Percentiles rank a stretch among this genome's conserved stretches.
phyloP scores from a whole-genome alignment of 208 protist genomes.

The Wallacemonas sp. region DNA sequence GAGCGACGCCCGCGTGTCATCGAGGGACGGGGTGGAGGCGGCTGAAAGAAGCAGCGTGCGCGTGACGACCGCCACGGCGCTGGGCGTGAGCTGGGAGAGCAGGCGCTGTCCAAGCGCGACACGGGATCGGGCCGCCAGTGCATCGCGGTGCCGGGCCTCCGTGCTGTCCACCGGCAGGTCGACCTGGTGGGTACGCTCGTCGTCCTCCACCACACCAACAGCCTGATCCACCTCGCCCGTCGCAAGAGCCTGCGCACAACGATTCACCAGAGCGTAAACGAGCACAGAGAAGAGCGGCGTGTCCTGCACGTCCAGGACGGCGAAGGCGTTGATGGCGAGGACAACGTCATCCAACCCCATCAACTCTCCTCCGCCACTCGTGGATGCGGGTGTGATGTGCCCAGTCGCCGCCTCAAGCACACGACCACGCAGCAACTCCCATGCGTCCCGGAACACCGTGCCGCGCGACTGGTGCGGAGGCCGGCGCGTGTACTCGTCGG shows the following conservation, averaged over 20 bases:
- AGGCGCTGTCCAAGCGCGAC: conserved; percentile 25
- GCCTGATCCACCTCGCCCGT: neutral
- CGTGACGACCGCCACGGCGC: conserved; percentile 56
- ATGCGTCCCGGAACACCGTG: conserved; percentile 75
- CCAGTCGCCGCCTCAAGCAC: conserved; percentile 37
- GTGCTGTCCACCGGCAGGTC: neutral
- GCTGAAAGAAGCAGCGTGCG: conserved; percentile 29
- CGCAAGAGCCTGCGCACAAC: conserved; percentile 17
- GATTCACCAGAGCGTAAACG: conserved; percentile 45
- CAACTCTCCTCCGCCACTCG: neutral
- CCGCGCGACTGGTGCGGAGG: conserved; percentile 38
- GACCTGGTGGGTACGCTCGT: neutral
- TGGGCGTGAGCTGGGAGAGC: conserved; percentile 47
- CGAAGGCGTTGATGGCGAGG: conserved; percentile 66
- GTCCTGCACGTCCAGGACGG: conserved; percentile 69
- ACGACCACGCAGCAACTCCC: conserved; percentile 70
- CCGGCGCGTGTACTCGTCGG: conserved; percentile 70
- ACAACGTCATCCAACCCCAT: conserved; percentile 35
- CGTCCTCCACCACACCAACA: neutral
- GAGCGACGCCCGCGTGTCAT: conserved; percentile 26
- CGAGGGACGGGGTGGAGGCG: neutral
- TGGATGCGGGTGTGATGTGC: no score
- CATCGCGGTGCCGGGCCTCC: neutral
- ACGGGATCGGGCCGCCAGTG: neutral
- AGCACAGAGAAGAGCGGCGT: conserved; percentile 60